phyloP scores from a whole-genome alignment of 495 filamentous ascomycete species.

The Tuber microsphaerosporum region DNA sequence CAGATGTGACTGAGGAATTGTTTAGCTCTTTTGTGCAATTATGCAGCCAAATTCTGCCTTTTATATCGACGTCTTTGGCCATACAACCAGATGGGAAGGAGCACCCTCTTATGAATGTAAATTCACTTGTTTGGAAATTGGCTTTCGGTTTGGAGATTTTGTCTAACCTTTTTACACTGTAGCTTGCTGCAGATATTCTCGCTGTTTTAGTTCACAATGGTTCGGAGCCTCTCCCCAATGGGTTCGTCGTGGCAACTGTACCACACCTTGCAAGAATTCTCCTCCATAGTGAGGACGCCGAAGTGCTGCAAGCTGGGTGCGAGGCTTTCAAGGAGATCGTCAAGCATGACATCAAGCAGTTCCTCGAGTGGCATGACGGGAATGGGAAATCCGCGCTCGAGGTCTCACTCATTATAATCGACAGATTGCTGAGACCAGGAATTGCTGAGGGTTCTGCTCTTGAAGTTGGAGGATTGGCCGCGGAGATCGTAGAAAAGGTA shows the following conservation, averaged over 20 bases:
- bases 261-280: slow-evolving; percentile 80
- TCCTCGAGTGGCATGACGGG: slow-evolving; percentile 72
- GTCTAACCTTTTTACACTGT: neutral
- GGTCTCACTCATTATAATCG: slow-evolving; percentile 81
- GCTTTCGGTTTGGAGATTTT: neutral
- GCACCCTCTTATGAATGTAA: slow-evolving; percentile 65
- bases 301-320: slow-evolving; percentile 79
- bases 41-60: slow-evolving; percentile 79
- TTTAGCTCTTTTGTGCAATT: slow-evolving; percentile 68
- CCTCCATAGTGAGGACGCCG: slow-evolving; percentile 69
- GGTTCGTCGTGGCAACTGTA: slow-evolving; percentile 75
- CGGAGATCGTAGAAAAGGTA: slow-evolving; percentile 89
- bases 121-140: slow-evolving; percentile 21
- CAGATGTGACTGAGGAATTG: slow-evolving; percentile 68
- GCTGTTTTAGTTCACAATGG: slow-evolving; percentile 73
- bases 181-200: slow-evolving; percentile 78
- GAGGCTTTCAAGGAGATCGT: slow-evolving; percentile 81
- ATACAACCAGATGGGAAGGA: slow-evolving; percentile 77
- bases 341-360: slow-evolving; percentile 74
- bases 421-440: slow-evolving; percentile 72
- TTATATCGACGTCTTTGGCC: slow-evolving; percentile 80
- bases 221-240: slow-evolving; percentile 71
- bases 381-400: slow-evolving; percentile 76
- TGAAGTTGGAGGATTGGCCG: slow-evolving; percentile 89
- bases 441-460: slow-evolving; percentile 88